Evolutionary conservation across 495 filamentous ascomycete genomes (phyloP).

Genomic region (Xylaria grammica): DNA sequence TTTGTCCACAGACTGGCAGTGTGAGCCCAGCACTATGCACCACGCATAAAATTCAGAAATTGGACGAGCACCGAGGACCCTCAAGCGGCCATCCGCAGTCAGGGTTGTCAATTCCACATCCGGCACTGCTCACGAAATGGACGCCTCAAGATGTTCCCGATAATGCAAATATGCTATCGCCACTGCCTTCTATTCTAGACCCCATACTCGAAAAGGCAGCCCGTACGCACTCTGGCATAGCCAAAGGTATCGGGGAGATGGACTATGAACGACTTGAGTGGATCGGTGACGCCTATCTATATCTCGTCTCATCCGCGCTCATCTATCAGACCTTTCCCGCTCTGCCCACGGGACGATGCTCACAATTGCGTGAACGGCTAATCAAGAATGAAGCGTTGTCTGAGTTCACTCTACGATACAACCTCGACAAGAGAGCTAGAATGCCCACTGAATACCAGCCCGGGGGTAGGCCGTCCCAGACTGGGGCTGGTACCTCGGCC

Average conservation of each 20-base stretch:
- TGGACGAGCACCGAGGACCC: constrained; percentile 14
- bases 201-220: constrained; percentile 60
- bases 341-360: constrained; percentile 62
- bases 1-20: constrained; percentile 8
- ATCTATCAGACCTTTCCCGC: constrained; percentile 67
- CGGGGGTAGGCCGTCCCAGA: constrained; percentile 29
- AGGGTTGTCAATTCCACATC: constrained; percentile 29
- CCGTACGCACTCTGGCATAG: constrained; percentile 69
- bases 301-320: constrained; percentile 68
- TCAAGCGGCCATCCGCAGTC: background rate
- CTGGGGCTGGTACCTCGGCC: constrained; percentile 35
- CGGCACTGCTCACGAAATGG: constrained; percentile 46
- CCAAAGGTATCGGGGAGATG: constrained; percentile 39
- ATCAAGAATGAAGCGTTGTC: constrained; percentile 81
- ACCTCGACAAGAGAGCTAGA: constrained; percentile 64
- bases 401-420: constrained; percentile 67
- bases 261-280: constrained; percentile 76
- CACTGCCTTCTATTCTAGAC: constrained; percentile 64
- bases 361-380: constrained; percentile 69
- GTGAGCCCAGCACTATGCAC: background rate
- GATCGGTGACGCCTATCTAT: constrained; percentile 76
- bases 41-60: constrained; percentile 29
- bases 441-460: constrained; percentile 54
- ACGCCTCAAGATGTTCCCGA: constrained; percentile 44
- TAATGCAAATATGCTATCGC: constrained; percentile 47